These are phyloP conservation scores for Exophiala dermatitidis DNA, from an alignment of 2,329 filamentous ascomycete species.

Conservation along the genomic window DNA sequence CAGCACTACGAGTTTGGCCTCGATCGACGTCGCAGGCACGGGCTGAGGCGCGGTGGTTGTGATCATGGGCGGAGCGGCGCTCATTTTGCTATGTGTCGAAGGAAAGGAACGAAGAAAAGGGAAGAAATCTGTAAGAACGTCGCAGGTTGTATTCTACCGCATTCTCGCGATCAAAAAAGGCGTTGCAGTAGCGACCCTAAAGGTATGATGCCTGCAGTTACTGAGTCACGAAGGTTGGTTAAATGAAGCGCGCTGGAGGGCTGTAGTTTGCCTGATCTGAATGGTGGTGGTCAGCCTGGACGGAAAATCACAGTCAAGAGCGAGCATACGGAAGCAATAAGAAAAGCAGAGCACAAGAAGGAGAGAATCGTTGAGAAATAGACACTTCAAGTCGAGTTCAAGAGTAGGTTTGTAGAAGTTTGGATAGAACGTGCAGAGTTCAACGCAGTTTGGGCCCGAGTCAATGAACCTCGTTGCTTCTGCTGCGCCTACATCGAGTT, in stretches of 20 bases:
- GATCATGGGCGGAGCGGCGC: conserved; percentile 9
- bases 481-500: neutral
- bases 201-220: neutral
- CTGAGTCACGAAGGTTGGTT: neutral
- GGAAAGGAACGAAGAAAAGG: conserved; percentile 4
- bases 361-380: neutral
- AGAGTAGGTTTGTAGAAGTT: neutral
- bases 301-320: neutral
- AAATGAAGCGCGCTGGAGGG: neutral
- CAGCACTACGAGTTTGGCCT: conserved; percentile 48
- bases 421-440: neutral
- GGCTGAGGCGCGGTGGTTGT: conserved; percentile 13
- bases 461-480: neutral
- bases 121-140: neutral
- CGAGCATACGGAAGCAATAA: neutral
- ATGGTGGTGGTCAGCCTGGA: neutral
- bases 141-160: conserved; percentile 5
- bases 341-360: conserved; percentile 3
- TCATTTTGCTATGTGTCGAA: conserved; percentile 9
- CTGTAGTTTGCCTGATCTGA: neutral
- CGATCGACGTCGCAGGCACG: conserved; percentile 25
- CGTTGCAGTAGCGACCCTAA: neutral
- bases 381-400: neutral
- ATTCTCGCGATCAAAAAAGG: conserved; percentile 2
- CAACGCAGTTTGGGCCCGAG: neutral